Evolutionary conservation across 352 stramenopile genomes (phyloP), one percentile per base, ranked within the genome.

Genomic region (Phytophthora foliorum): DNA sequence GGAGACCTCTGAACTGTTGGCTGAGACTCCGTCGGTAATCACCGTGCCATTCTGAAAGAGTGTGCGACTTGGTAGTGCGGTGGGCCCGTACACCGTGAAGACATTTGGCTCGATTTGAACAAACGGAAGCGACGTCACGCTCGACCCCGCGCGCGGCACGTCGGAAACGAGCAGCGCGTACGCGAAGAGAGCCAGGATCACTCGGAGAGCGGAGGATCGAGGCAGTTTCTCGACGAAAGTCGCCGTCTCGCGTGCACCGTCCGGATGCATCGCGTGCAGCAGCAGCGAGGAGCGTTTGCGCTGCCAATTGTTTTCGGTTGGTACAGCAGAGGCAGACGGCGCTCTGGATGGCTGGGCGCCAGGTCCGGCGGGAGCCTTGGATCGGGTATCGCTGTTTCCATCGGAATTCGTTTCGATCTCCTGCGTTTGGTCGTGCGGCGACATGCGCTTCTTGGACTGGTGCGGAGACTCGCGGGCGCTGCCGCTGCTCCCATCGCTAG

Each of bases 101-200:
- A 86, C 79, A 21, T 85, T 88, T 6, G 79, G 79, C 60, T 88
- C 77, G 27, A 86, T 69, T 49, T 85, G 67, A 34, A 70, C 64
- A 67, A 67, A 88, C 17, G 77, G 77, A 4, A 88, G 65, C 31
- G 67, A 57, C 13, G 80, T 58, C 24, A 88, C 48, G 45, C 73
- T 84, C 10, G 73, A 74, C 4, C 75, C 74, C 8, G 65, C 57
- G 27, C 79, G 79, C 6, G 68, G 62, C 13, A 88, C 67, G 44
- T 88, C 77, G 29, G 77, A 84, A 1, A 88, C 51, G 13, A 86
- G 48, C 36, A 88, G 63, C 9, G 78, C 72, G 53, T 88, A 88
- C 34, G 69, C 77, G 31, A 74, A 68, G n/a, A 88, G 49, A n/a
- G 60, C 45, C 6, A 88, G 7, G 5, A 81, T 2, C 6, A 86